These are phyloP conservation scores for Pelargonium cotyledonis DNA, from an alignment of 441 rosid species.

Conservation along the genomic window DNA sequence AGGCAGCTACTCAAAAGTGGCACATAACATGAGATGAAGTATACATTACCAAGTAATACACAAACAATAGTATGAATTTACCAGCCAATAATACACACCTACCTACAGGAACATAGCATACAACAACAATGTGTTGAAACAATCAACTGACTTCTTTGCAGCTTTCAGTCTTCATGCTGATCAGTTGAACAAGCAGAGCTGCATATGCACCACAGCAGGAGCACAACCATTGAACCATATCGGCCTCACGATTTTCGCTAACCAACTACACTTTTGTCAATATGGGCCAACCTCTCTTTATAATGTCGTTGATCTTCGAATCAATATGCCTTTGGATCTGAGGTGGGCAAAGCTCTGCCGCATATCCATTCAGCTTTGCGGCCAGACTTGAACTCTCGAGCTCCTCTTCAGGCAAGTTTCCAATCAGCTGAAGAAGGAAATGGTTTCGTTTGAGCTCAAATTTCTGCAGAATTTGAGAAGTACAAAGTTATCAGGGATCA, in stretches of 20 bases:
- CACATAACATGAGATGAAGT: too few species aligned
- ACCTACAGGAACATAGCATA: too few species aligned
- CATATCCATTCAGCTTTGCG: slow-evolving; percentile 64
- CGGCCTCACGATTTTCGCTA: neutral
- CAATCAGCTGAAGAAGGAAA: slow-evolving; percentile 67
- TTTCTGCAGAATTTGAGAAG: slow-evolving; percentile 52
- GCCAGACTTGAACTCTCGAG: slow-evolving; percentile 68
- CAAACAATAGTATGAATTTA: too few species aligned
- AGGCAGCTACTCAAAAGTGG: too few species aligned
- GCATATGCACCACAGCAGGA: too few species aligned
- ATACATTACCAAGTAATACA: too few species aligned
- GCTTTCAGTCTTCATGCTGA: neutral
- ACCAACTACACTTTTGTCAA: slow-evolving; percentile 39
- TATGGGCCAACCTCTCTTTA: slow-evolving; percentile 77
- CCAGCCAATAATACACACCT: too few species aligned
- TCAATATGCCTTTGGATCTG: slow-evolving; percentile 52
- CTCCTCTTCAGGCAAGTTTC: slow-evolving; percentile 67
- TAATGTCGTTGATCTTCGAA: slow-evolving; percentile 56
- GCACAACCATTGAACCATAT: too few species aligned
- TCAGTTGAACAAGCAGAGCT: neutral
- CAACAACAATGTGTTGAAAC: neutral
- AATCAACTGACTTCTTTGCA: neutral
- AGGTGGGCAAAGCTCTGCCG: slow-evolving; percentile 72
- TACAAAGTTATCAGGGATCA: neutral
- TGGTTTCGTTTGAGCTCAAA: slow-evolving; percentile 80